Evolutionary conservation across 441 rosid species (phyloP), one percentile per base, ranked within the genome.

Genomic region (Gossypium schwendimanii): DNA sequence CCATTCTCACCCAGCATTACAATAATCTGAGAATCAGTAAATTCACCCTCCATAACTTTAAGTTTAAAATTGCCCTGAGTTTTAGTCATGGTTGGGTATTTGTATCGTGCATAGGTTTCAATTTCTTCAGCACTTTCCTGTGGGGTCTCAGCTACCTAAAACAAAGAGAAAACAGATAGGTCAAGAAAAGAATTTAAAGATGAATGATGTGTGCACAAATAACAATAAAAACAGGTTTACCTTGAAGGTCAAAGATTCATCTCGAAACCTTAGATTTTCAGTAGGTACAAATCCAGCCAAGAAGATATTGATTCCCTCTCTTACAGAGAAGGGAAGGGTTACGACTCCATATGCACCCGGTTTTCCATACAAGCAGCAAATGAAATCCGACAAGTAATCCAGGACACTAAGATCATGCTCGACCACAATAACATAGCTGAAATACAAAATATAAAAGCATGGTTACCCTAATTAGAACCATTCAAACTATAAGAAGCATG

Each of bases 1-100:
- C 99, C 99, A 78, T 94, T 94, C 88, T 94, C 99, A 59, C 99
- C 99, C 78, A 94, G 83, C 99, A 94, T 94, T 0, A 94, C 98
- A 76, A 94, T 69, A 74, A 94, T 94, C 84, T 94, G 99, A 20
- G 98, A 94, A 78, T 92, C 99, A 1, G 99, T 92, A 78, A 94
- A 94, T 88, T 94, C 99, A 75, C 99, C 99, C 87, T 92, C 99
- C 7, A 78, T 12, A 53, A 94, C 99, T 73, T 79, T 82, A 77
- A 94, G 89, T 78, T 69, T 89, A 76, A 94, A 94, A 69, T 82
- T 84, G 20, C 98, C 99, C 82, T 87, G 99, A 72, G 87, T 87
- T 80, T 91, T 94, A 66, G 79, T 77, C 98, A 94, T 94, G 49
- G 97, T 82, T 1, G 99, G 99, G 78, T 92, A 94, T 78, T 77